Conservation (phyloP, 2,329 filamentous ascomycete genomes). For the Penicillium brasilianum region DNA sequence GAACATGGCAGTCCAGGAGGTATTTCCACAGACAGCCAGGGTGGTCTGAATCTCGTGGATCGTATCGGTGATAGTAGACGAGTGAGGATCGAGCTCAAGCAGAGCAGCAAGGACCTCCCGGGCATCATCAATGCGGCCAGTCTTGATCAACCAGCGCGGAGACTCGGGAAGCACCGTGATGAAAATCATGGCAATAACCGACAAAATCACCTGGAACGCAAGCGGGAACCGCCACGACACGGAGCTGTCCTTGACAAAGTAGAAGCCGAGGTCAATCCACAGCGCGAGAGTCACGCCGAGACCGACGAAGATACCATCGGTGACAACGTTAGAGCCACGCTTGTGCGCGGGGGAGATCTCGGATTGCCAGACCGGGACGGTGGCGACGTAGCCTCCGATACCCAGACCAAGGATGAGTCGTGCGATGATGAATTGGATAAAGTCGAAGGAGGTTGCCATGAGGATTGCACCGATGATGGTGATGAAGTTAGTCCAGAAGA, state of each 20-base stretch:
- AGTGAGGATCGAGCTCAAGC: conserved; percentile 50
- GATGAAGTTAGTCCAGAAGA: conserved; percentile 48
- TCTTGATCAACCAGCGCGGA: conserved; percentile 55
- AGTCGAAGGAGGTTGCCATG: conserved; percentile 51
- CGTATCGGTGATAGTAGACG: conserved; percentile 42
- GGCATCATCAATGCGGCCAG: conserved; percentile 41
- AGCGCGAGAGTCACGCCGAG: conserved; percentile 53
- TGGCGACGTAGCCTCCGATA: conserved; percentile 50
- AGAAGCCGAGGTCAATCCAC: conserved; percentile 56
- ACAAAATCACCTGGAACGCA: conserved; percentile 45
- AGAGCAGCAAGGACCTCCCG: conserved; percentile 47
- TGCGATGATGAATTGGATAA: conserved; percentile 54
- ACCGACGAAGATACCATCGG: conserved; percentile 56
- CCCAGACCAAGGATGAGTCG: conserved; percentile 53
- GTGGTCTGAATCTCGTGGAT: conserved; percentile 47
- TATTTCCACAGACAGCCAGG: conserved; percentile 47
- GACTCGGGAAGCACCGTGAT: conserved; percentile 47
- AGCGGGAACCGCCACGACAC: conserved; percentile 53
- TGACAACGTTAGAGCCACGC: conserved; percentile 57
- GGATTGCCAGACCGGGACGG: conserved; percentile 55
- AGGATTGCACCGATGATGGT: conserved; percentile 52
- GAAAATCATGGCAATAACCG: conserved; percentile 38
- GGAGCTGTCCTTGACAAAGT: conserved; percentile 42
- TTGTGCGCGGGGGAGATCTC: conserved; percentile 46
- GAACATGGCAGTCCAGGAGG: conserved; percentile 45